A percentile compares a stretch with the other conserved stretches of the same genome.
Conservation (phyloP, 2,329 filamentous ascomycete genomes). For the Amauroascus verrucosus region DNA sequence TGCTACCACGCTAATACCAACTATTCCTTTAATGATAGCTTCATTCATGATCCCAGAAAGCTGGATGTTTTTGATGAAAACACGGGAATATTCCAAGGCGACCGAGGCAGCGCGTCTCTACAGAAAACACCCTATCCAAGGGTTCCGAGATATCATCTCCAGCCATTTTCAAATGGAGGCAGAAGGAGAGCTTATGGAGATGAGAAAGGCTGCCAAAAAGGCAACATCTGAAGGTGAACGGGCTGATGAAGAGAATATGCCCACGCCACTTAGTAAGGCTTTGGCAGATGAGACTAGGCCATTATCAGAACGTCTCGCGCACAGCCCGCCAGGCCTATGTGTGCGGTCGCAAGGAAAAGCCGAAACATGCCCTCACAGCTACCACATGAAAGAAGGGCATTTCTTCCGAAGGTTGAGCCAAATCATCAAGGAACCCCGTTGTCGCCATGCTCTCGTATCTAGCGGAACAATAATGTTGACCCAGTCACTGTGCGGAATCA, state of each 20-base stretch:
- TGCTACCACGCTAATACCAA: constrained; percentile 9
- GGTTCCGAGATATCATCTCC: constrained; percentile 9
- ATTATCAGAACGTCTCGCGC: constrained; percentile 4
- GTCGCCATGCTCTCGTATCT: constrained; percentile 9
- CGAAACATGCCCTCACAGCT: constrained; percentile 3
- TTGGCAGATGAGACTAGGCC: constrained; percentile 4
- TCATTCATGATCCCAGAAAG: constrained; percentile 11
- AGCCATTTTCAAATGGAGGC: constrained; percentile 13
- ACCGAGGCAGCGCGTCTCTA: constrained; percentile 9
- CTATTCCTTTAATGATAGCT: constrained; percentile 9
- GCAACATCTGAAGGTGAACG: neutral
- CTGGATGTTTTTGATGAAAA: constrained; percentile 12
- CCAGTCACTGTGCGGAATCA: constrained; percentile 10
- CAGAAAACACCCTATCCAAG: constrained; percentile 7
- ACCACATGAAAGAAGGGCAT: constrained; percentile 8
- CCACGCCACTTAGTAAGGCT: neutral
- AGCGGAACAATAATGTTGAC: constrained; percentile 5
- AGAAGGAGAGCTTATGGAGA: constrained; percentile 10
- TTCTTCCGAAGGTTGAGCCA: constrained; percentile 5
- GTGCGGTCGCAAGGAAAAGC: neutral
- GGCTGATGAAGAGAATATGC: neutral
- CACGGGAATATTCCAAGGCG: constrained; percentile 6
- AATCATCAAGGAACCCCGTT: constrained; percentile 5
- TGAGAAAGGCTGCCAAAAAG: neutral
- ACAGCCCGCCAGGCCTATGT: constrained; percentile 5